Evolutionary conservation across 2,329 filamentous ascomycete species (phyloP), one percentile per base, ranked within the genome.

Genomic region (Penicillium sp.): DNA sequence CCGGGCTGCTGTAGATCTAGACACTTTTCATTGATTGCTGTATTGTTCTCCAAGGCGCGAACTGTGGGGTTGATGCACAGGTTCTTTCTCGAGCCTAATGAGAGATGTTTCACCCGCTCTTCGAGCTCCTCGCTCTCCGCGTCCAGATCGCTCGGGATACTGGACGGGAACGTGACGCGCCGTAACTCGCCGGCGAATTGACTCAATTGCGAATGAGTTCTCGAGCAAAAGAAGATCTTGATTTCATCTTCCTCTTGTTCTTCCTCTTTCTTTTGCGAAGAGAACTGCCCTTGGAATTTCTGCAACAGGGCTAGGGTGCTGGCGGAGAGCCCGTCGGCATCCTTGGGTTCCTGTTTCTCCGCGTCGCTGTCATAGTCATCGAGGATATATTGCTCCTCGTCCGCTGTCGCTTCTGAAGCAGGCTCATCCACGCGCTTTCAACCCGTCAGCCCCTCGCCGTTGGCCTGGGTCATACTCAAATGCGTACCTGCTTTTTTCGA

Each of bases 11-110:
- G 94, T 22, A 99, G 78, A 66, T 99, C 94, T 6, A 93, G 79
- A 67, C 94, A 99, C 11, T 88, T 84, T 70, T 99, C 94, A 67
- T 97, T 99, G 75, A 99, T 96, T 5, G 91, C 91, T 0, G 89
- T 87, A 1, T 88, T 79, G 40, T 76, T 83, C 7, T 83, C 82
- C 2, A 97, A 83, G 11, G 83, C 85, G 22, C 83, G 81, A 1
- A 99, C 93, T 29, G 87, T 83, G 0, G 89, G 84, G 63, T 99
- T 97, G 74, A 99, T 96, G 73, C 94, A 99, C 2, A 87, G 80
- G 55, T 91, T 90, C 69, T 95, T 94, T 4, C 92, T 84, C 0
- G 92, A 96, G 0, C 92, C 93, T 1, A 97, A 75, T 0, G 92
- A 88, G 0, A 97, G 71, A 60, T 96, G 87, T 65, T 94, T 96